phyloP scores from a whole-genome alignment of 805 yeast genomes.

The Hanseniaspora taiwanica region DNA sequence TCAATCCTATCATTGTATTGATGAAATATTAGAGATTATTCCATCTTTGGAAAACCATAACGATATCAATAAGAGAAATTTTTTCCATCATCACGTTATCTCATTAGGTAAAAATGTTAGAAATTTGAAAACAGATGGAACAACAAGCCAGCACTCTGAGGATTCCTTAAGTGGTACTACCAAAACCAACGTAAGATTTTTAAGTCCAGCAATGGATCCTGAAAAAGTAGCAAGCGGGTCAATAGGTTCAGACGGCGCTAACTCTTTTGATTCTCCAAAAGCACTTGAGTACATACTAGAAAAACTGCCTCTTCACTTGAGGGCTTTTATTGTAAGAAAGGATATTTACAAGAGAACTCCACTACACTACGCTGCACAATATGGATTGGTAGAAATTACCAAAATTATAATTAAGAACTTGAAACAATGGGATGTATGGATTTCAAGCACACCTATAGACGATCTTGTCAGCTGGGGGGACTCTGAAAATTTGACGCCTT shows the following conservation, averaged over 20 bases:
- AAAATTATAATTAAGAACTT: conserved; percentile 42
- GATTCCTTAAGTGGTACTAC: background rate
- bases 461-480: conserved; percentile 47
- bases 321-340: conserved; percentile 43
- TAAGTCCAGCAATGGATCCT: conserved; percentile 29
- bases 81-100: conserved; percentile 74
- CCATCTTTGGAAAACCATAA: conserved; percentile 45
- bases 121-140: background rate
- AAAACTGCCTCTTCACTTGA: conserved; percentile 39
- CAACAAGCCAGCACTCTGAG: too few species aligned
- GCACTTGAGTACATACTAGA: conserved; percentile 50
- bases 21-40: conserved; percentile 35
- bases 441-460: conserved; percentile 39
- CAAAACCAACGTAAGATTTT: background rate
- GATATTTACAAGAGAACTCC: conserved; percentile 79
- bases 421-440: conserved; percentile 46
- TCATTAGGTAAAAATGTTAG: conserved; percentile 55
- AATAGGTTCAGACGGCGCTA: conserved; percentile 50
- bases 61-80: conserved; percentile 72
- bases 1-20: conserved; percentile 46
- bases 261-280: conserved; percentile 41
- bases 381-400: conserved; percentile 59
- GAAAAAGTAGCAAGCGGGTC: conserved; percentile 37
- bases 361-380: conserved; percentile 79
- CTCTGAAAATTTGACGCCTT: conserved; percentile 65